phyloP scores from a whole-genome alignment of 108 stramenopile genomes.

The Nitzschia sp. region DNA sequence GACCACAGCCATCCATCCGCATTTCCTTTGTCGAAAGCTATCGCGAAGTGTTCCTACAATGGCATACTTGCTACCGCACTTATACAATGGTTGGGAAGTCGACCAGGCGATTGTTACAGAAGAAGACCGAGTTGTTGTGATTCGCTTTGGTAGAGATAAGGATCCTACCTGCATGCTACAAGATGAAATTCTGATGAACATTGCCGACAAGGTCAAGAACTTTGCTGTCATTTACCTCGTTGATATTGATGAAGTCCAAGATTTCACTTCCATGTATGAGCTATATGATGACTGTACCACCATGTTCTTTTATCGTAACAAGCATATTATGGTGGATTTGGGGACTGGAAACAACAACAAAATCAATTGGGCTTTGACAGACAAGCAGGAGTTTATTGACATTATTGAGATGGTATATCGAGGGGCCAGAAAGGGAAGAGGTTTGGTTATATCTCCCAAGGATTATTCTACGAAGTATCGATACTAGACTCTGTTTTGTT shows the following conservation, averaged over 20 bases:
- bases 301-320: conserved; percentile 99
- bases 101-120: conserved; percentile 98
- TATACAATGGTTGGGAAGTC: conserved; percentile 95
- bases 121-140: conserved; percentile 97
- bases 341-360: conserved; percentile 99
- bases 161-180: conserved; percentile 97
- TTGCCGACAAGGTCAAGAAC: conserved; percentile 97
- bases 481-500: conserved; percentile 74
- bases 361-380: conserved; percentile 95
- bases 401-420: conserved; percentile 98
- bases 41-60: too few relatives aligned
- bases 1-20: too few relatives aligned
- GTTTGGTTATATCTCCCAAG: conserved; percentile 96
- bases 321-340: conserved; percentile 98
- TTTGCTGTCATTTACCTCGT: conserved; percentile 98
- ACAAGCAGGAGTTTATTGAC: conserved; percentile 98
- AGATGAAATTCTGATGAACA: conserved; percentile 89
- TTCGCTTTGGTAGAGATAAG: conserved; percentile 97
- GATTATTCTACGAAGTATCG: conserved; percentile 98
- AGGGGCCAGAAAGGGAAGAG: conserved; percentile 95
- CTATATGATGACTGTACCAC: conserved; percentile 96
- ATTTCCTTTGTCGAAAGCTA: too few relatives aligned
- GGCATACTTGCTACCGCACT: conserved; percentile 95
- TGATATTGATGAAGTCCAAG: conserved; percentile 97
- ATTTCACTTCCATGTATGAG: conserved; percentile 98